A percentile compares a stretch with the other conserved stretches of the same genome.
These are phyloP conservation scores for Eucalyptus melliodora DNA, from an alignment of 345 rosid genomes.

Conservation along the genomic window DNA sequence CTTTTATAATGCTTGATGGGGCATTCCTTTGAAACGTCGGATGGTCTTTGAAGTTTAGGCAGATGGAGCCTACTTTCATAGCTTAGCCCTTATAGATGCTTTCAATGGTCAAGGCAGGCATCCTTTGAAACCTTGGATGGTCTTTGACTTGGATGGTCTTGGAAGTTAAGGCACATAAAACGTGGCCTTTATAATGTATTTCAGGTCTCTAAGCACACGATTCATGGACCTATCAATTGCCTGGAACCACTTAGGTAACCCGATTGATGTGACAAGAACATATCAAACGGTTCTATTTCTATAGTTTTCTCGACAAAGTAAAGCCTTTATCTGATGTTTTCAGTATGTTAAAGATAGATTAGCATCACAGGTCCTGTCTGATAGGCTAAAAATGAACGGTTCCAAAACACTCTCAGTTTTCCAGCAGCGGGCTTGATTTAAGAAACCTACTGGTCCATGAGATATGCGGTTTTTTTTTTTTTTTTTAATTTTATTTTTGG, in stretches of 20 bases:
- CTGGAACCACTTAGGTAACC: background rate
- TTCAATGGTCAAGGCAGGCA: background rate
- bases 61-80: background rate
- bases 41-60: background rate
- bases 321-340: background rate
- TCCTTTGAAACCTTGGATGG: background rate
- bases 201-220: background rate
- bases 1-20: background rate
- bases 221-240: background rate
- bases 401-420: background rate
- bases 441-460: background rate
- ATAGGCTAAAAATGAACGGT: background rate
- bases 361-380: background rate
- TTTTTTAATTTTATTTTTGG: too few species aligned
- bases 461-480: background rate
- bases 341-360: background rate
- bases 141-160: background rate
- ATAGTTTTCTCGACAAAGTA: background rate
- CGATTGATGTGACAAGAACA: background rate
- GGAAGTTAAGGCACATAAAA: background rate
- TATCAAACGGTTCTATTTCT: background rate
- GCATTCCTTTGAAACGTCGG: background rate
- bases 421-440: background rate
- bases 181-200: background rate
- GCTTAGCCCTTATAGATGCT: background rate